phyloP scores from a whole-genome alignment of 495 filamentous ascomycete species.

The Tuber microsphaerosporum region DNA sequence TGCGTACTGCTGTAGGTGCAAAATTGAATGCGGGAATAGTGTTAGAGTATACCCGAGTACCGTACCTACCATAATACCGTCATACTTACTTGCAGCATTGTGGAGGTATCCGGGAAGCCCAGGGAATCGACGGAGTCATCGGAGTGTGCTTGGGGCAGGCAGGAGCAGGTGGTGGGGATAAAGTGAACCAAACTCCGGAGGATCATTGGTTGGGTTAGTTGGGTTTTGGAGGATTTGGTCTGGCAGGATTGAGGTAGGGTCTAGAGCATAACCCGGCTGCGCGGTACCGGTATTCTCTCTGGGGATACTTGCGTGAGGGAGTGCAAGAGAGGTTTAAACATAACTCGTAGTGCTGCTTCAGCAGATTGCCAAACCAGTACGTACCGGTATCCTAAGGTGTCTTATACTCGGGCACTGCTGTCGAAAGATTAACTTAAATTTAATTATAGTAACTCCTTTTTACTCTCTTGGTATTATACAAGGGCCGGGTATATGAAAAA shows the following conservation, averaged over 20 bases:
- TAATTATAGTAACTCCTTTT: neutral
- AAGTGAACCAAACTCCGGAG: neutral
- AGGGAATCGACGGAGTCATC: too few species aligned
- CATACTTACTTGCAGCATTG: too few species aligned
- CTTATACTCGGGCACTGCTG: too few species aligned
- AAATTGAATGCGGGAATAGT: too few species aligned
- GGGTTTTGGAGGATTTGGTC: neutral
- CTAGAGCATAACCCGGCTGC: neutral
- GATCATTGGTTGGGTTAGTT: neutral
- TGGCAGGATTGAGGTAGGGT: too few species aligned
- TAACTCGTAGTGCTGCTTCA: neutral
- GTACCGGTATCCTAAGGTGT: too few species aligned
- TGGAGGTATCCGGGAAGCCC: too few species aligned
- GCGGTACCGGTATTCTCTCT: neutral
- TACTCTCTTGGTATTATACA: neutral
- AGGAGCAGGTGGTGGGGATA: neutral
- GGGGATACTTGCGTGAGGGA: neutral
- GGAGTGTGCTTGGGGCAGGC: too few species aligned
- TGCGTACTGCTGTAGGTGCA: too few species aligned
- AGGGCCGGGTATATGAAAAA: neutral
- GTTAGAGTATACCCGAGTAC: too few species aligned
- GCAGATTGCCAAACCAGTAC: neutral
- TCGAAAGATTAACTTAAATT: neutral
- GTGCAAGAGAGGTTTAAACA: neutral
- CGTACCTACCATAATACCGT: too few species aligned